phyloP scores from a whole-genome alignment of 805 yeast species.

The Brettanomyces custersianus region DNA sequence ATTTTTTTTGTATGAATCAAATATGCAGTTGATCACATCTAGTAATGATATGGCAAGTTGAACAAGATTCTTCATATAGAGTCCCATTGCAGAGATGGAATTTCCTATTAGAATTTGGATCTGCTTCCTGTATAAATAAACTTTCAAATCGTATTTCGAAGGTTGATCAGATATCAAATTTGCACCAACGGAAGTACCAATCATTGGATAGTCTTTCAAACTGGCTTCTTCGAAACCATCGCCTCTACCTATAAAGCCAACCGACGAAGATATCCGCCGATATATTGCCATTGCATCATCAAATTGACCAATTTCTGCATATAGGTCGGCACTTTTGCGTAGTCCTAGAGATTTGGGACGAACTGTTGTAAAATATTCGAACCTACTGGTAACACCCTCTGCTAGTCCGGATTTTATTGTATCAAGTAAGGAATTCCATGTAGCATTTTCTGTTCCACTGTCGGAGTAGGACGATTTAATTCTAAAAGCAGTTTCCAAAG shows the following conservation, averaged over 20 bases:
- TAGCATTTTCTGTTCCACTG: constrained; percentile 34
- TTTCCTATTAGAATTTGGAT: constrained; percentile 13
- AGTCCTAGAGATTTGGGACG: constrained; percentile 9
- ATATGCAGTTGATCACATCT: constrained; percentile 16
- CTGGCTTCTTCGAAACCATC: constrained; percentile 12
- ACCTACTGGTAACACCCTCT: constrained; percentile 42
- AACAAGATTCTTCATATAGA: constrained; percentile 21
- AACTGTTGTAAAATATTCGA: constrained; percentile 28
- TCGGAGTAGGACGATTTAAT: constrained; percentile 28
- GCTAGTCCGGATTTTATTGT: constrained; percentile 41
- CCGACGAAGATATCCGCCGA: constrained; percentile 30
- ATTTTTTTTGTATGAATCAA: constrained; percentile 19
- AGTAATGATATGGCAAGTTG: constrained; percentile 22
- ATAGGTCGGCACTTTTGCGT: constrained; percentile 28
- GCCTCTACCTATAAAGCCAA: constrained; percentile 8
- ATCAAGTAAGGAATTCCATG: constrained; percentile 38
- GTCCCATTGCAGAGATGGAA: constrained; percentile 13
- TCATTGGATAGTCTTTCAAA: constrained; percentile 8
- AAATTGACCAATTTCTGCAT: constrained; percentile 40
- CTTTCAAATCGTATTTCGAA: constrained; percentile 8
- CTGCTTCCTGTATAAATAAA: constrained; percentile 15
- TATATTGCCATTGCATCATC: constrained; percentile 54
- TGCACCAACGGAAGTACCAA: background rate
- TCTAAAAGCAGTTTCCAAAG: constrained; percentile 30
- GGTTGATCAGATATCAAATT: constrained; percentile 4